Conservation (phyloP, 306 rosid genomes). For the Quercus ilex region DNA sequence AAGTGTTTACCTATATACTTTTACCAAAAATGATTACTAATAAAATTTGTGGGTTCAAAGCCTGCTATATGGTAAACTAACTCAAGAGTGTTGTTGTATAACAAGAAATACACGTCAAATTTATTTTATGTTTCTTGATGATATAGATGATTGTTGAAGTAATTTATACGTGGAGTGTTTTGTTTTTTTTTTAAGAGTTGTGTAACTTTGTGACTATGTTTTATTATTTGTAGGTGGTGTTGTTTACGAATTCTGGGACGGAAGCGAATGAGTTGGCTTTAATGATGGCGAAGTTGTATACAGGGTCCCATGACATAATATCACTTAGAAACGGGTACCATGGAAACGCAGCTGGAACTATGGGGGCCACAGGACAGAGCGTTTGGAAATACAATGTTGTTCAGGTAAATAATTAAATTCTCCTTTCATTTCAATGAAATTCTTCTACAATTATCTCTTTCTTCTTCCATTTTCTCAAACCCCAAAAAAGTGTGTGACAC, state of each 20-base stretch:
- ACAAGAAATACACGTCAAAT: too few relatives aligned
- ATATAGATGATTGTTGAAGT: too few relatives aligned
- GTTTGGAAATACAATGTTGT: conserved; percentile 77
- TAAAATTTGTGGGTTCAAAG: too few relatives aligned
- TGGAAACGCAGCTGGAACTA: conserved; percentile 85
- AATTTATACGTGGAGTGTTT: too few relatives aligned
- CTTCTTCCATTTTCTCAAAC: not conserved
- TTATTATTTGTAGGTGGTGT: conserved; percentile 57
- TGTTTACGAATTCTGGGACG: conserved; percentile 95
- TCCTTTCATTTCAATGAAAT: too few relatives aligned
- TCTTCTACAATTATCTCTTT: too few relatives aligned
- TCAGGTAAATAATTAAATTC: conserved; percentile 43
- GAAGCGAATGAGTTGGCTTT: conserved; percentile 95
- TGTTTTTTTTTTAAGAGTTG: not conserved
- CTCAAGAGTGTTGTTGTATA: too few relatives aligned
- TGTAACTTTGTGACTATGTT: not conserved
- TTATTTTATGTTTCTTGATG: not conserved
- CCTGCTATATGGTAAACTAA: too few relatives aligned
- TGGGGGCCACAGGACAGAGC: conserved; percentile 94
- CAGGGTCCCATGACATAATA: conserved; percentile 80
- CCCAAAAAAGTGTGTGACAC: not conserved
- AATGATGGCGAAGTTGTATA: conserved; percentile 68
- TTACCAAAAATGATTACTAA: too few relatives aligned
- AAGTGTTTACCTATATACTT: too few relatives aligned
- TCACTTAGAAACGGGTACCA: conserved; percentile 87